phyloP scores from a whole-genome alignment of 1,284 basidiomycete species.

The Vanrija pseudolonga region DNA sequence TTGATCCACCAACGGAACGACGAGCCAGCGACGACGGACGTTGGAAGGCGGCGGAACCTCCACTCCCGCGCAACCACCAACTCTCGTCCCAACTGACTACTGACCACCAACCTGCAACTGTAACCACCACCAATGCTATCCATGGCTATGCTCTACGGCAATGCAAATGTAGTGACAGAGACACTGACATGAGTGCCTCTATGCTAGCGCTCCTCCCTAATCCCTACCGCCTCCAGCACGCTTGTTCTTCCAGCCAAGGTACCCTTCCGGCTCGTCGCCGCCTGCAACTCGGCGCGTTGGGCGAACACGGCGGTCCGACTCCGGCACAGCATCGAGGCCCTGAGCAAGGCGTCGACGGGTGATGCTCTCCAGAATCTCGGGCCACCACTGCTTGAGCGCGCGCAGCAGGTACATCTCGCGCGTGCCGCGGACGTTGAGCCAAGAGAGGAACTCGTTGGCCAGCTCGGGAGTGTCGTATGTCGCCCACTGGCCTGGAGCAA shows the following conservation, averaged over 20 bases:
- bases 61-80: no score
- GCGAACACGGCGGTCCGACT: conserved; percentile 12
- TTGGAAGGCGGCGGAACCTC: no score
- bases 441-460: conserved; percentile 76
- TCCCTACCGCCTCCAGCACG: no score
- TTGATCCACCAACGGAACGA: no score
- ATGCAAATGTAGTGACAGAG: no score
- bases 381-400: conserved; percentile 75
- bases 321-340: conserved; percentile 24
- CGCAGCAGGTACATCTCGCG: conserved; percentile 81
- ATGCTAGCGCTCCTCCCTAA: no score
- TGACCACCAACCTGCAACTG: no score
- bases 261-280: conserved; percentile 24
- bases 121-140: no score
- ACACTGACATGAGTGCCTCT: no score
- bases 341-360: conserved; percentile 24
- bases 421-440: conserved; percentile 87
- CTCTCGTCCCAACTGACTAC: no score
- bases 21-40: no score
- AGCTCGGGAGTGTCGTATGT: conserved; percentile 81
- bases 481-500: conserved; percentile 79
- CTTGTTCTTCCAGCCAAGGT: conserved; percentile 30
- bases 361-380: conserved; percentile 77
- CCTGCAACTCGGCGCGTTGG: conserved; percentile 16
- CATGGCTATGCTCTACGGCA: no score